Percentiles rank a stretch among this genome's conserved stretches.
These are phyloP conservation scores for Aspergillus melleus DNA, from an alignment of 2,329 filamentous ascomycete species.

Conservation along the genomic window DNA sequence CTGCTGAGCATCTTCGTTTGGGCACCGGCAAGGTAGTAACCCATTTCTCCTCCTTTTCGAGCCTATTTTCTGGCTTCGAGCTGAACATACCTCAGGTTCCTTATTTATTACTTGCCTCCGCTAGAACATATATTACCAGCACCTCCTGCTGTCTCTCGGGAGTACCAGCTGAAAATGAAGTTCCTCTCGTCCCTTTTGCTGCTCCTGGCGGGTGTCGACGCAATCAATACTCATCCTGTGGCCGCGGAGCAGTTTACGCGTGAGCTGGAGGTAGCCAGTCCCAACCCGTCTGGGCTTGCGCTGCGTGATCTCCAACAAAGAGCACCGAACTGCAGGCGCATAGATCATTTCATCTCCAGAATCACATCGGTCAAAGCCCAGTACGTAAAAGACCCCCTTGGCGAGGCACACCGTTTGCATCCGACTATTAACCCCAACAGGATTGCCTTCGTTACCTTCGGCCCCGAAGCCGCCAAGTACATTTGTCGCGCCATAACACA, in stretches of 20 bases:
- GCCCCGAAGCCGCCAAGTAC: background rate
- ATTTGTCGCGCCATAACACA: background rate
- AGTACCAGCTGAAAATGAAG: background rate
- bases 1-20: background rate
- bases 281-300: background rate
- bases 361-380: background rate
- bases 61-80: background rate
- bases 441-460: background rate
- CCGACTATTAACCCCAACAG: background rate
- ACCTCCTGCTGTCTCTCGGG: background rate
- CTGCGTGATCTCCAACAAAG: background rate
- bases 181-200: background rate
- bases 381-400: background rate
- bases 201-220: background rate
- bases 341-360: background rate
- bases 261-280: conserved; percentile 3
- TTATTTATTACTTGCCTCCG: background rate
- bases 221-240: background rate
- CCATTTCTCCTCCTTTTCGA: background rate
- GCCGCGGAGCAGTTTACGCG: background rate
- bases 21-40: background rate
- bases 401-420: background rate
- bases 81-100: background rate
- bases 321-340: background rate
- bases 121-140: background rate